These are phyloP conservation scores for Fusarium agapanthi DNA, from an alignment of 2,329 filamentous ascomycete species.

Conservation along the genomic window DNA sequence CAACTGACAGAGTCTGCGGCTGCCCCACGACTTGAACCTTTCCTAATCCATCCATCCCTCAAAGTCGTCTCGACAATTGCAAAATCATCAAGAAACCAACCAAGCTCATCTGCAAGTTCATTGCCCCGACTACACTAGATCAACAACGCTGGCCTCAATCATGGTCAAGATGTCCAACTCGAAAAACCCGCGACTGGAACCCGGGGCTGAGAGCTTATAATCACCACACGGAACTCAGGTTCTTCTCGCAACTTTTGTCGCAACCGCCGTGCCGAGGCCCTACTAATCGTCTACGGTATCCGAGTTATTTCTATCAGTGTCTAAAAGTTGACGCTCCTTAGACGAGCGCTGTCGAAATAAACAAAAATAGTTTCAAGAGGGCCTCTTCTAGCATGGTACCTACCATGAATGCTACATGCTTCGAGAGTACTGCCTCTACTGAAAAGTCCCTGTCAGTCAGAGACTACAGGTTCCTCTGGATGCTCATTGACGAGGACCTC, in stretches of 20 bases:
- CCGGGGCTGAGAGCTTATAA: neutral
- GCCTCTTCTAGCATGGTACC: neutral
- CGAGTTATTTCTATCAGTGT: neutral
- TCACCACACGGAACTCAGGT: neutral
- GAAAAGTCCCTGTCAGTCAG: neutral
- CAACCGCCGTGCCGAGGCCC: neutral
- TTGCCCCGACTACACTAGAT: neutral
- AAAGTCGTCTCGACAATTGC: neutral
- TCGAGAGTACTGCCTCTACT: neutral
- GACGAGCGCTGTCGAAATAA: neutral
- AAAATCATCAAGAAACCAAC: neutral
- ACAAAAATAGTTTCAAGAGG: neutral
- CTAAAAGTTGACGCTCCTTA: neutral
- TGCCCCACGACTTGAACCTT: too few relatives aligned
- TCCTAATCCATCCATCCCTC: neutral
- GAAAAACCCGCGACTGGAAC: neutral
- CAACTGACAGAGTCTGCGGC: too few relatives aligned
- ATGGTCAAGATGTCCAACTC: neutral
- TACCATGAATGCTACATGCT: neutral
- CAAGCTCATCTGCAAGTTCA: neutral
- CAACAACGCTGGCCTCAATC: accelerated
- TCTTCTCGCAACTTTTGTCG: neutral
- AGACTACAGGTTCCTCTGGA: neutral
- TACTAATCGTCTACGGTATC: neutral
- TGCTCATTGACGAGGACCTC: neutral